Evolutionary conservation across 2,329 filamentous ascomycete species (phyloP).

Genomic region (Aspergillus carbonarius): DNA sequence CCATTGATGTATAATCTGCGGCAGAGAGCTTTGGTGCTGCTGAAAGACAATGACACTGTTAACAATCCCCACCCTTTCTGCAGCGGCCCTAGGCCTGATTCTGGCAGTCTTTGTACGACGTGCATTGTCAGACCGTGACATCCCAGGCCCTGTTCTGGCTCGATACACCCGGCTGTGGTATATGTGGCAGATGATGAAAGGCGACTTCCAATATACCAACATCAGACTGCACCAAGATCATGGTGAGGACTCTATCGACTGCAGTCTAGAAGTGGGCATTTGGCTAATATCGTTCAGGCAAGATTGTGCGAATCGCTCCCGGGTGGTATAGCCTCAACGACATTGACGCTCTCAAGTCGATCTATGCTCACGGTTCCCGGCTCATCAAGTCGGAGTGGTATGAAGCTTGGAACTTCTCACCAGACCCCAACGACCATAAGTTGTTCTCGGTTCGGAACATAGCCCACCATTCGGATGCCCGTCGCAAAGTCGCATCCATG

Average conservation of each 20-base stretch:
- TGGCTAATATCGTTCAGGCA: constrained; percentile 21
- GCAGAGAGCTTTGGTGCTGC: not conserved
- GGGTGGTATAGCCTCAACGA: constrained; percentile 71
- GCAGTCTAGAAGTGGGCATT: not conserved
- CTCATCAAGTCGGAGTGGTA: not conserved
- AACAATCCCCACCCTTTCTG: not conserved
- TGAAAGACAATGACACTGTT: not conserved
- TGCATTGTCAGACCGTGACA: constrained; percentile 30
- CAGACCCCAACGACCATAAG: not conserved
- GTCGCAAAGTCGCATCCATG: constrained; percentile 17
- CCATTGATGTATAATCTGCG: too few species aligned
- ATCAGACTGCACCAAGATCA: constrained; percentile 67
- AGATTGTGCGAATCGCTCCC: constrained; percentile 72
- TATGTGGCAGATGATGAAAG: constrained; percentile 65
- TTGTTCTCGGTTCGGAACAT: constrained; percentile 69
- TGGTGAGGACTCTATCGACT: constrained; percentile 44
- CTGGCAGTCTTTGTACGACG: not conserved
- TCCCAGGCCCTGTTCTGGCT: constrained; percentile 68
- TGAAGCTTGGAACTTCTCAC: not conserved
- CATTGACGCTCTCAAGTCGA: constrained; percentile 70
- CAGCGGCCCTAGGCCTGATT: not conserved
- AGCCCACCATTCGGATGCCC: constrained; percentile 13
- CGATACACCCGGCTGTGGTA: constrained; percentile 72
- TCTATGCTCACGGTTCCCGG: constrained; percentile 55
- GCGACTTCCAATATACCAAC: constrained; percentile 66